Conservation (phyloP, 495 filamentous ascomycete genomes). For the Penicillium ucsense region DNA sequence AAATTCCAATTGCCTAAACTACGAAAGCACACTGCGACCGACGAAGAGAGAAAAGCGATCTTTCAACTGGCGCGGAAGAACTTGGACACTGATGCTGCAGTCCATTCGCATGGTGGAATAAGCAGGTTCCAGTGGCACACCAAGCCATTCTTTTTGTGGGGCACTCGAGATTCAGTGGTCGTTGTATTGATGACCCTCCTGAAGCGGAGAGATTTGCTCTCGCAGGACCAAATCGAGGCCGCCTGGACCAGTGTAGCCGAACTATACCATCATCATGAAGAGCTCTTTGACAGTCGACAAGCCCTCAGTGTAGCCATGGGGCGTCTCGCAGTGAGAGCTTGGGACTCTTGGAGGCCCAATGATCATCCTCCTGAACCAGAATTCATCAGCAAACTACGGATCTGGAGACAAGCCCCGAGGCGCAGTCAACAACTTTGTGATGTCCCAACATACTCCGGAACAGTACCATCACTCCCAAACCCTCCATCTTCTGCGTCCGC, state of each 20-base stretch:
- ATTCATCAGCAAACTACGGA: constrained; percentile 1
- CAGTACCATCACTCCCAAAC: neutral
- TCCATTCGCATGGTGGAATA: constrained; percentile 2
- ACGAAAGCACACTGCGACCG: constrained; percentile 2
- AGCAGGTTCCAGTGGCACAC: constrained; percentile 5
- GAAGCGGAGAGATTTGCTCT: constrained; percentile 1
- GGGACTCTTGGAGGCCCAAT: constrained; percentile 1
- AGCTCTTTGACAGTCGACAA: constrained; percentile 2
- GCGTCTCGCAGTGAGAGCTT: constrained; percentile 2
- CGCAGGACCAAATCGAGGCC: neutral
- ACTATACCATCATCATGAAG: constrained; percentile 9
- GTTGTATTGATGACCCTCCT: constrained; percentile 1
- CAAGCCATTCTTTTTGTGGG: constrained; percentile 8
- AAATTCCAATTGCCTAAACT: constrained; percentile 4
- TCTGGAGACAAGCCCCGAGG: neutral
- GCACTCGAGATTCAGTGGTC: constrained; percentile 2
- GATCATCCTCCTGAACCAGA: neutral
- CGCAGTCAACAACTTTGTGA: neutral
- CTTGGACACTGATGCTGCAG: constrained; percentile 11
- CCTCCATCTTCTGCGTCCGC: neutral
- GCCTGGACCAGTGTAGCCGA: constrained; percentile 9
- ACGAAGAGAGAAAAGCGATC: constrained; percentile 3
- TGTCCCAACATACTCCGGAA: neutral
- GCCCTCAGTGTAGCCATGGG: constrained; percentile 6
- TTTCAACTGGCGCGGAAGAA: constrained; percentile 13